These are phyloP conservation scores for Penicillium sp. DNA, from an alignment of 2,329 filamentous ascomycete genomes.

Conservation along the genomic window DNA sequence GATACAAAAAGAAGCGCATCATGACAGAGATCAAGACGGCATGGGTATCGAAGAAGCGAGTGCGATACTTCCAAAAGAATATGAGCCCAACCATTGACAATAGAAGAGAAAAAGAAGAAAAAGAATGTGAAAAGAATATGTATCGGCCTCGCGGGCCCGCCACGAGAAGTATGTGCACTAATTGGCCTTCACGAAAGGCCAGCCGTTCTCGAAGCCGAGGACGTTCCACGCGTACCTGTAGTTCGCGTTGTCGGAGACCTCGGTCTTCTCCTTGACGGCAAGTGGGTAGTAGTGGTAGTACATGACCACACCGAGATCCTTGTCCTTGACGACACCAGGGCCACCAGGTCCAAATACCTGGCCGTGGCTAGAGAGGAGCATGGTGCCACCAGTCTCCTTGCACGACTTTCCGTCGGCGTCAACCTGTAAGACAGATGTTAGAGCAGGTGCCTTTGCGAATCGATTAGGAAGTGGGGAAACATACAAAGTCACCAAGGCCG, in stretches of 20 bases:
- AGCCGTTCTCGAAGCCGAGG: constrained; percentile 43
- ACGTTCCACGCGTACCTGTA: constrained; percentile 50
- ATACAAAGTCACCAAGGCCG: constrained; percentile 54
- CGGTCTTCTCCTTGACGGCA: constrained; percentile 51
- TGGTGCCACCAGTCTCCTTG: constrained; percentile 56
- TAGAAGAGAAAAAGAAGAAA: constrained; percentile 7
- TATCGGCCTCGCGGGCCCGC: background rate
- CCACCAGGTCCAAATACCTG: constrained; percentile 65
- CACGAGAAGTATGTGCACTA: constrained; percentile 12
- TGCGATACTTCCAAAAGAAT: constrained; percentile 13
- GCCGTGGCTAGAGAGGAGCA: constrained; percentile 59
- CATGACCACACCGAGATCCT: constrained; percentile 50
- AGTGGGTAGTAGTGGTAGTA: constrained; percentile 58
- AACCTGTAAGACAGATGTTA: constrained; percentile 26
- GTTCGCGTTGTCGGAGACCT: constrained; percentile 40
- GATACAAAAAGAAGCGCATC: constrained; percentile 1
- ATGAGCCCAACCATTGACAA: constrained; percentile 18
- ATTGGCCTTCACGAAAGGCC: constrained; percentile 36
- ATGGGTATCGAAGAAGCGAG: constrained; percentile 18
- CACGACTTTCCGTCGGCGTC: constrained; percentile 56
- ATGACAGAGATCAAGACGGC: constrained; percentile 2
- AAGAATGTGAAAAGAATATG: constrained; percentile 1
- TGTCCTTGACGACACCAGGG: constrained; percentile 43
- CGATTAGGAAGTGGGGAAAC: background rate
- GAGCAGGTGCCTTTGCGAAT: background rate